Evolutionary conservation across 495 filamentous ascomycete species (phyloP), one percentile per base, ranked within the genome.

Genomic region (Aspergillus biplanus): DNA sequence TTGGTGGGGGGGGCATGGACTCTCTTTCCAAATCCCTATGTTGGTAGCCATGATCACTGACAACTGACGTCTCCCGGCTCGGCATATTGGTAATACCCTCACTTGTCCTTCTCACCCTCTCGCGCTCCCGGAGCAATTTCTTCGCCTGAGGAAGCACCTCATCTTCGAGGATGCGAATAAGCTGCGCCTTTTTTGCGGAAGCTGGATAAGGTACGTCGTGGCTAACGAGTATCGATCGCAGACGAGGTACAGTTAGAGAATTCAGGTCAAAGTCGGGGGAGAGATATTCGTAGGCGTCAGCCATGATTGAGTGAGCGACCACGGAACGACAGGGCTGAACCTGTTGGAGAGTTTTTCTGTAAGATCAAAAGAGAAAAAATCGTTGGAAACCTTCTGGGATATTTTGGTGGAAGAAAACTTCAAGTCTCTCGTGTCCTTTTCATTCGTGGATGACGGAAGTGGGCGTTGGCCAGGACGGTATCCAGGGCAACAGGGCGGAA

Each of bases 151-250:
- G 91, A 7, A 90, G 75, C 42, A 99, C 83, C 60, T 94, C 81
- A 46, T 90, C 81, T 67, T 90, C 88, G 72, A 99, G 92, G 33
- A 98, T 81, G 5, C 89, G 86, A 58, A 99, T 78, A 46, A 99
- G 87, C 65, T 97, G 88, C 1, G 86, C 75, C 78, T 99, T 99
- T 76, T 97, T 98, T 37, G 90, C 87, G 54, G 92, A 85, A 7
- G 92, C 86, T 1, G 93, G 88, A 75, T 97, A 98, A 12, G 86
- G 68, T 61, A 97, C 80, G 71, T 92, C 89, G 76, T 99, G 89
- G 58, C 86, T 88, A 65, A 98, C 88, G 34, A 99, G 87, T 63
- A 97, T 94, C 21, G 89, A 90, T 50, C 95, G 90, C 59, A 99
- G 83, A 39, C 88, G 87, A 46, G 94, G 91, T 33, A 97, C 86